Evolutionary conservation across 768 basidiomycete species (phyloP).

Genomic region (Glaciozyma martinii): DNA sequence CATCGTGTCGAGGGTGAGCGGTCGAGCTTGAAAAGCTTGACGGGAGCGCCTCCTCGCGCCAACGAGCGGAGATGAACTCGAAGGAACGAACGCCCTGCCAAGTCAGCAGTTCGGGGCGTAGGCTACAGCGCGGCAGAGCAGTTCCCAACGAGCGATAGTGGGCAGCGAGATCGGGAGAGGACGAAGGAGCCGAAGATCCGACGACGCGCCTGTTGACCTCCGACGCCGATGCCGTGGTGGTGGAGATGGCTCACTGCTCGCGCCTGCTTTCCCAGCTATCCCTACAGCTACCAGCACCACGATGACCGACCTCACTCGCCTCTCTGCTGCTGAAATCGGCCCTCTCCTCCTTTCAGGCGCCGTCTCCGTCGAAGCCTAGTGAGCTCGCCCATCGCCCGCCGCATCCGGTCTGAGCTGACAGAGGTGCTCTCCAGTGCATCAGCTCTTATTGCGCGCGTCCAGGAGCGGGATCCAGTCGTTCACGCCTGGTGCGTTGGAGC

Average conservation of each 20-base stretch:
- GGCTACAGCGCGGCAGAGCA: not conserved
- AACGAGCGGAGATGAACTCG: too few relatives aligned
- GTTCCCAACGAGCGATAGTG: too few relatives aligned
- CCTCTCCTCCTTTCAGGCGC: slow-evolving; percentile 20
- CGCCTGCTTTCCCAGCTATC: not conserved
- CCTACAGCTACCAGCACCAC: not conserved
- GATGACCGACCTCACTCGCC: slow-evolving; percentile 19
- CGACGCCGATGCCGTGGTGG: too few relatives aligned
- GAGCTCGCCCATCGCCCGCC: not conserved
- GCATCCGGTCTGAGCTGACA: not conserved
- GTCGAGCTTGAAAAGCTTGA: not conserved
- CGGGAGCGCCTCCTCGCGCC: too few relatives aligned
- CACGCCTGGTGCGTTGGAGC: slow-evolving; percentile 23
- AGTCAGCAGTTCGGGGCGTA: not conserved
- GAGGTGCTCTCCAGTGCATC: slow-evolving; percentile 16
- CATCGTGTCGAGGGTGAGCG: not conserved
- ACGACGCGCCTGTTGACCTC: too few relatives aligned
- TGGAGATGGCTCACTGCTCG: too few relatives aligned
- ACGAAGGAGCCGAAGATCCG: too few relatives aligned
- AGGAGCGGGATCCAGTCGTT: slow-evolving; percentile 31
- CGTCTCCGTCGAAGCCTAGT: slow-evolving; percentile 32
- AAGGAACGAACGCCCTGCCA: too few relatives aligned
- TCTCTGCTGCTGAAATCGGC: slow-evolving; percentile 32
- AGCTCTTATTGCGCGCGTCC: slow-evolving; percentile 28
- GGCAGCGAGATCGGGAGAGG: too few relatives aligned